phyloP scores from a whole-genome alignment of 345 rosid genomes.

The Eucalyptus pumila region DNA sequence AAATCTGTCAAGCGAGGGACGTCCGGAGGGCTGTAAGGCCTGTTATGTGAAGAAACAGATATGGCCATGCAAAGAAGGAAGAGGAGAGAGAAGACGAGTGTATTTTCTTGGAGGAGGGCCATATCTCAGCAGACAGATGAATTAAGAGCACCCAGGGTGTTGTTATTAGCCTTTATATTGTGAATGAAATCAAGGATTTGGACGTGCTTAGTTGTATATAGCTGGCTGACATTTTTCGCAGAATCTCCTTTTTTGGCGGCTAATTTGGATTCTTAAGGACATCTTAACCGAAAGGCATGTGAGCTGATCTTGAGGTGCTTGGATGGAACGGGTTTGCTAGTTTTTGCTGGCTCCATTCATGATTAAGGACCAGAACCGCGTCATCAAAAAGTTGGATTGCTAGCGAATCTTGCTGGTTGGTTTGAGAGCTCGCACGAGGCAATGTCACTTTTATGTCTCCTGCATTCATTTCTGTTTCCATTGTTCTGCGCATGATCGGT shows the following conservation, averaged over 20 bases:
- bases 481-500: background rate
- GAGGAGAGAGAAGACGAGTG: background rate
- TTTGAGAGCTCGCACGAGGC: background rate
- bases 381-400: background rate
- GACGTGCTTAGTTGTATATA: background rate
- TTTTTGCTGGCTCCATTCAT: background rate
- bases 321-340: background rate
- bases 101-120: slow-evolving; percentile 12
- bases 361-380: background rate
- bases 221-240: background rate
- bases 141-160: background rate
- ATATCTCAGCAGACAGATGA: background rate
- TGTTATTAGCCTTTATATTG: background rate
- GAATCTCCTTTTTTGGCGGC: background rate
- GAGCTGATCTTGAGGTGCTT: background rate
- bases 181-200: background rate
- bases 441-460: background rate
- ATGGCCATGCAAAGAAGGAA: slow-evolving; percentile 18
- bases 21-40: slow-evolving; percentile 36
- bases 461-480: background rate
- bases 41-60: slow-evolving; percentile 46
- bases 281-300: background rate
- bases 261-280: background rate
- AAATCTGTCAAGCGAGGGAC: slow-evolving; percentile 56
- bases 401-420: background rate